A percentile compares a stretch with the other conserved stretches of the same genome.
Conservation (phyloP, 352 stramenopile genomes). For the Lagenidium giganteum region DNA sequence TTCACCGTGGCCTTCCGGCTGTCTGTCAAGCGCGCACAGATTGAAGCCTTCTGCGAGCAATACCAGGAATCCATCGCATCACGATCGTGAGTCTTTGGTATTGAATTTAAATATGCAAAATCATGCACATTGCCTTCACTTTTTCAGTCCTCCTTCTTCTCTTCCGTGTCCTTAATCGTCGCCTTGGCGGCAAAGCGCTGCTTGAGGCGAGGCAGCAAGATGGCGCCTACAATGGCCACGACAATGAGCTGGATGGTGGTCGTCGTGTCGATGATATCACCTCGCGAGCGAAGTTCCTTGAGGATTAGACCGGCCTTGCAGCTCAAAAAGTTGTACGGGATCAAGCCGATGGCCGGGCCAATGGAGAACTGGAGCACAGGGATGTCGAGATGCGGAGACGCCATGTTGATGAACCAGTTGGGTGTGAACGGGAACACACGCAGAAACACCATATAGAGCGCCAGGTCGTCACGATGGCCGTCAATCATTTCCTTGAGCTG, state of each 20-base stretch:
- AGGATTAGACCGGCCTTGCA: slow-evolving; percentile 78
- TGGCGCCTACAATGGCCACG: slow-evolving; percentile 46
- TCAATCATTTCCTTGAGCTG: slow-evolving; percentile 53
- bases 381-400: slow-evolving; percentile 68
- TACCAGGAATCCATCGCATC: slow-evolving; percentile 38
- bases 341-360: slow-evolving; percentile 56
- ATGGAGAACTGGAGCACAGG: slow-evolving; percentile 54
- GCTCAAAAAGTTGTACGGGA: slow-evolving; percentile 83
- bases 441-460: slow-evolving; percentile 81
- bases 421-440: slow-evolving; percentile 79
- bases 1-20: slow-evolving; percentile 46
- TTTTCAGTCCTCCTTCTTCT: slow-evolving; percentile 12
- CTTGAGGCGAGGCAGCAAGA: slow-evolving; percentile 63
- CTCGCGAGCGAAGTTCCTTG: slow-evolving; percentile 54
- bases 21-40: slow-evolving; percentile 51
- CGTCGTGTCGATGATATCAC: slow-evolving; percentile 74
- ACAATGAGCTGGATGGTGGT: slow-evolving; percentile 74
- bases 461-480: slow-evolving; percentile 63
- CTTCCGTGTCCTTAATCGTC: slow-evolving; percentile 22
- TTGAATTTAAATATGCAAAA: not conserved
- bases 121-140: not conserved
- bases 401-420: slow-evolving; percentile 87
- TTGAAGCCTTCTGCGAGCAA: slow-evolving; percentile 33
- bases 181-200: slow-evolving; percentile 39
- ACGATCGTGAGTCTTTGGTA: not conserved